A percentile compares a stretch with the other conserved stretches of the same genome.
Conservation (phyloP, 2,329 filamentous ascomycete genomes). For the Dothideomycetes sp. region DNA sequence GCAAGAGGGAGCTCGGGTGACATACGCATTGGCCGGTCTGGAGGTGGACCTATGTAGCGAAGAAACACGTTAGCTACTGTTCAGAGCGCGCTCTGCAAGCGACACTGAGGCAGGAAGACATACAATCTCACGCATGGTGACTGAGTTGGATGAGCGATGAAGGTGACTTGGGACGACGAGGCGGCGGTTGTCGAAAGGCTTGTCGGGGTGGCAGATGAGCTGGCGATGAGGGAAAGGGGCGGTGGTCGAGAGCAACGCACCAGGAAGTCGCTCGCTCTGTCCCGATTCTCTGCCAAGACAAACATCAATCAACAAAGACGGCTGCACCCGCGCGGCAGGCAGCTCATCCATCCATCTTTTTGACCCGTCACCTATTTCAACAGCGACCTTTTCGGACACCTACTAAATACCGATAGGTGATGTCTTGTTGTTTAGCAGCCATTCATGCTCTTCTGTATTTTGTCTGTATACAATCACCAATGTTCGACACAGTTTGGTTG, state of each 20-base stretch:
- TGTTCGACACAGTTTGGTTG: too few relatives aligned
- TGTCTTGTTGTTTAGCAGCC: too few relatives aligned
- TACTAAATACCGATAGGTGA: too few relatives aligned
- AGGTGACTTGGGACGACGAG: conserved; percentile 4
- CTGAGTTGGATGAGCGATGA: conserved; percentile 9
- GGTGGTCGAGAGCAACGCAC: conserved; percentile 7
- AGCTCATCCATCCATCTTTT: not conserved
- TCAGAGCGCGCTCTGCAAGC: not conserved
- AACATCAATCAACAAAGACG: conserved; percentile 14
- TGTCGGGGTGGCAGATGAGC: conserved; percentile 11
- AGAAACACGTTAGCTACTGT: conserved; percentile 46
- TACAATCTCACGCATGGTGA: conserved; percentile 62
- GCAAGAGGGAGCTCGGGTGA: conserved; percentile 25
- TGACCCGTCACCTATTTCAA: too few relatives aligned
- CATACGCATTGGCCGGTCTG: conserved; percentile 99
- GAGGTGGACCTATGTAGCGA: conserved; percentile 87
- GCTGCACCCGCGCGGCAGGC: not conserved
- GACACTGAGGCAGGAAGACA: conserved; percentile 31
- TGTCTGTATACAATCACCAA: too few relatives aligned
- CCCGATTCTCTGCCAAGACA: conserved; percentile 1
- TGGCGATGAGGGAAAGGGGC: conserved; percentile 4
- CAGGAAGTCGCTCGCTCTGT: conserved; percentile 4
- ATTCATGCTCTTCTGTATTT: too few relatives aligned
- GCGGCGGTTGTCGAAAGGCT: conserved; percentile 10
- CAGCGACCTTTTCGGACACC: too few relatives aligned